phyloP scores from a whole-genome alignment of 768 basidiomycete genomes.

The Ramaria sp. region DNA sequence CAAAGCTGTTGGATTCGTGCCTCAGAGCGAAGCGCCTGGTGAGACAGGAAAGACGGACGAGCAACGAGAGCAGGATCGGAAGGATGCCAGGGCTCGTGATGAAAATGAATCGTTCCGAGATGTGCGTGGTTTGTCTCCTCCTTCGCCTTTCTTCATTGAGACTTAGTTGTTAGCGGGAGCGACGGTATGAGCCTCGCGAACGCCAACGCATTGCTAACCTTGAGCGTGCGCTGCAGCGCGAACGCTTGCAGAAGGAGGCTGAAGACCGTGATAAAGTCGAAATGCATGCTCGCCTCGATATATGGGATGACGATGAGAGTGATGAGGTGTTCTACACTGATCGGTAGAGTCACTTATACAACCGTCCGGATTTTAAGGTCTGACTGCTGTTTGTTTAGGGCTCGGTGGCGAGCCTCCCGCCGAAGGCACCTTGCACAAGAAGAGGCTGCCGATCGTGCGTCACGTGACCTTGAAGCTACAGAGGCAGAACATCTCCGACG shows the following conservation, averaged over 20 bases:
- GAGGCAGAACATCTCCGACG: constrained; percentile 79
- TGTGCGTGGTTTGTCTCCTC: constrained; percentile 38
- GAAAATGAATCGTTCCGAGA: constrained; percentile 81
- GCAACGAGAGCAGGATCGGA: constrained; percentile 75
- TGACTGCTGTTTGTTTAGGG: constrained; percentile 27
- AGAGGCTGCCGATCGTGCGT: constrained; percentile 74
- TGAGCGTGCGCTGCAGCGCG: constrained; percentile 65
- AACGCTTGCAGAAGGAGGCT: constrained; percentile 58
- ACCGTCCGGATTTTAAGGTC: not conserved
- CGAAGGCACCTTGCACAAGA: constrained; percentile 63
- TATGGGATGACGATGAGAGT: constrained; percentile 90
- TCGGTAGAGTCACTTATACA: constrained; percentile 38
- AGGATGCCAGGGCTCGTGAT: constrained; percentile 61
- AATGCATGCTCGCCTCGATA: constrained; percentile 69
- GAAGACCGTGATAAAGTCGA: constrained; percentile 74
- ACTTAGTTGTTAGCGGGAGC: constrained; percentile 56
- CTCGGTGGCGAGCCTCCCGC: constrained; percentile 78
- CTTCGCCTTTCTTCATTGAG: not conserved
- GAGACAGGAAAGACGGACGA: constrained; percentile 61
- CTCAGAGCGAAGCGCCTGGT: constrained; percentile 35
- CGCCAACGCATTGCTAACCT: constrained; percentile 66
- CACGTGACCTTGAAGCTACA: constrained; percentile 70
- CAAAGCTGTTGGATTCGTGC: constrained; percentile 79
- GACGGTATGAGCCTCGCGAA: constrained; percentile 88
- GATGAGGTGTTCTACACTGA: constrained; percentile 91